Evolutionary conservation across 2,329 filamentous ascomycete species (phyloP), one percentile per base, ranked within the genome.

Genomic region (Colletotrichum lentis): DNA sequence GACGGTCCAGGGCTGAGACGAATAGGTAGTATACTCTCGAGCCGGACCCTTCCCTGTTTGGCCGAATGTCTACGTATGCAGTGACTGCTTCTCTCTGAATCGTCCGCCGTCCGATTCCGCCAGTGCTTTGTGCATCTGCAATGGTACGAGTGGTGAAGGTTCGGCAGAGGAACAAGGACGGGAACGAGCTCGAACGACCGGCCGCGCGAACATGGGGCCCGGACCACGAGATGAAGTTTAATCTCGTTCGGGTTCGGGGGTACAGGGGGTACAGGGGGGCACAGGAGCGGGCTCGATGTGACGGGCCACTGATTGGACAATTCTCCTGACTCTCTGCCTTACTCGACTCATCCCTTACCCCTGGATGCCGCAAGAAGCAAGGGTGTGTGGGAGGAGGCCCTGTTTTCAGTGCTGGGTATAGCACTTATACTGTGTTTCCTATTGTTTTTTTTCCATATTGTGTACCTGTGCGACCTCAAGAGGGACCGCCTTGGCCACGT

Each of bases 141-240:
- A 37, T 39, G 54, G 43, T 65, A 35, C 54, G 60, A 58, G 31
- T 35, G 8, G 20, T 44, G 39, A 22, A 14, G 12, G 20, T 46
- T 4, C 44, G 24, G 55, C 43, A 54, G 27, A 43, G 37, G n/a
- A 10, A 20, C 18, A 55, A 11, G 27, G 22, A 67, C 54, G 64
- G 64, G 64, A 47, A 56, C 61, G 53, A 64, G 39, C 59, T 64
- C 39, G 24, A 64, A 67, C 50, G 55, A 64, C 54, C 54, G 64
- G 64, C 47, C 53, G 60, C 50, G 27, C 49, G 35, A 37, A 43
- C 62, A 60, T 55, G 65, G 65, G 62, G 49, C 62, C 65, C 62
- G 55, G 65, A 55, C 65, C 47, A 65, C 65, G 61, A 68, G 65
- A 68, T 68, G 65, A 65, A 65, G 65, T 60, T 41, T 68, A 68